These are phyloP conservation scores for Elongisporangium senticosum DNA, from an alignment of 352 stramenopile genomes.

Conservation along the genomic window DNA sequence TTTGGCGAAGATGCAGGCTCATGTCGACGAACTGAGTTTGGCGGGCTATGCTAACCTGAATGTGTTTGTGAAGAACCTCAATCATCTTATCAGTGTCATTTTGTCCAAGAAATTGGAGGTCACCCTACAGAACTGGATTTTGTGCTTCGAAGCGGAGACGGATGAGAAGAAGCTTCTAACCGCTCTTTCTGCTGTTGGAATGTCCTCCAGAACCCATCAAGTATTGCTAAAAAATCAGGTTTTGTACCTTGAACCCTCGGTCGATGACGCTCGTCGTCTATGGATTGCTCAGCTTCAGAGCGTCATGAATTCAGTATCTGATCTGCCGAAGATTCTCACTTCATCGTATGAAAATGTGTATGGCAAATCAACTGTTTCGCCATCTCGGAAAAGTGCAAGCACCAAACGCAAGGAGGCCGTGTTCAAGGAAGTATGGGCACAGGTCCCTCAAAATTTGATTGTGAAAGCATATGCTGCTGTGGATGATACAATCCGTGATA, in stretches of 20 bases:
- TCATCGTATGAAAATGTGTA: constrained; percentile 88
- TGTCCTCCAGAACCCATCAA: constrained; percentile 75
- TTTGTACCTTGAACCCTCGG: constrained; percentile 93
- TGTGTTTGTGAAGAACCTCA: constrained; percentile 90
- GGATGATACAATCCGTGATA: constrained; percentile 70
- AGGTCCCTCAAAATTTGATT: constrained; percentile 60
- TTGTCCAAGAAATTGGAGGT: constrained; percentile 74
- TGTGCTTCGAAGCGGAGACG: constrained; percentile 49
- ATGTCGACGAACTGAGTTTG: constrained; percentile 94
- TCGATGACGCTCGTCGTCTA: constrained; percentile 87
- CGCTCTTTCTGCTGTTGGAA: constrained; percentile 33
- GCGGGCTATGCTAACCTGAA: constrained; percentile 92
- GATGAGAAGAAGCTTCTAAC: constrained; percentile 58
- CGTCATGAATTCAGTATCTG: constrained; percentile 92
- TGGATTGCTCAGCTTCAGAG: constrained; percentile 92
- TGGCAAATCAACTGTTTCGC: constrained; percentile 44
- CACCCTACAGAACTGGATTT: constrained; percentile 61
- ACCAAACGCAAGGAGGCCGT: constrained; percentile 54
- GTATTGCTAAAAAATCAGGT: constrained; percentile 97
- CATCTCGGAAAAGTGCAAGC: constrained; percentile 49
- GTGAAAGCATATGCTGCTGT: constrained; percentile 74
- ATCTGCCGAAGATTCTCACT: constrained; percentile 86
- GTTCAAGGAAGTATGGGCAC: constrained; percentile 63
- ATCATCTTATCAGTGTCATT: constrained; percentile 80
- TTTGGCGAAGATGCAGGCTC: constrained; percentile 86